These are phyloP conservation scores for Pseudoturritis turrita DNA, from an alignment of 345 rosid species.

Conservation along the genomic window DNA sequence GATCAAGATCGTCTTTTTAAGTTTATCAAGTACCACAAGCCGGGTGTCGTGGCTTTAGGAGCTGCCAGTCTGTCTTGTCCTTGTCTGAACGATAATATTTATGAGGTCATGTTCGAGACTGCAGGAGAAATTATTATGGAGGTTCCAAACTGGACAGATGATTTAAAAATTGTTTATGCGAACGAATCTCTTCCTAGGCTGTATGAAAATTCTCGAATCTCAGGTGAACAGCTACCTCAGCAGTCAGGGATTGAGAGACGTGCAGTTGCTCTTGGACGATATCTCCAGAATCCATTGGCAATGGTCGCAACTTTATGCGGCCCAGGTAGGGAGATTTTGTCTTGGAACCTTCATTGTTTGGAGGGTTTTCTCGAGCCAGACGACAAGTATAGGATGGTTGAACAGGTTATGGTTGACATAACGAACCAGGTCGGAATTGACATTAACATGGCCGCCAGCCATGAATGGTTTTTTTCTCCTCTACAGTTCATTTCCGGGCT, in stretches of 20 bases:
- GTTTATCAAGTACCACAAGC: conserved; percentile 79
- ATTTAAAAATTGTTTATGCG: conserved; percentile 58
- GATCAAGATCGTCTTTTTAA: conserved; percentile 72
- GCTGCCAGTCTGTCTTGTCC: conserved; percentile 72
- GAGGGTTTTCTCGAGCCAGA: conserved; percentile 65
- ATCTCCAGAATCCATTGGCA: conserved; percentile 84
- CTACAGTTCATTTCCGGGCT: conserved; percentile 80
- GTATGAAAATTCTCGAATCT: conserved; percentile 73
- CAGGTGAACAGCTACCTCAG: conserved; percentile 67
- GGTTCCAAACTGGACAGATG: conserved; percentile 67
- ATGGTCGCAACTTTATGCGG: conserved; percentile 76
- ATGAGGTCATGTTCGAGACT: conserved; percentile 76
- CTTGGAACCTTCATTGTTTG: conserved; percentile 68
- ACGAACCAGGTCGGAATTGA: conserved; percentile 84
- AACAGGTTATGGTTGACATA: conserved; percentile 75
- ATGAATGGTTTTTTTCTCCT: conserved; percentile 83
- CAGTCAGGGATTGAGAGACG: conserved; percentile 74
- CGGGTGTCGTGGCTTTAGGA: conserved; percentile 80
- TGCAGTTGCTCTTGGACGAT: conserved; percentile 84
- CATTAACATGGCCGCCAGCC: conserved; percentile 67
- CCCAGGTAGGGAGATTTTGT: conserved; percentile 74
- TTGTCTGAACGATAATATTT: conserved; percentile 65
- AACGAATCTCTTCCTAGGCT: conserved; percentile 78
- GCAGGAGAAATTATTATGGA: conserved; percentile 74
- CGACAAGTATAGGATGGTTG: conserved; percentile 71